A percentile compares a stretch with the other conserved stretches of the same genome.
phyloP scores from a whole-genome alignment of 345 rosid genomes.

The Pistacia atlantica region DNA sequence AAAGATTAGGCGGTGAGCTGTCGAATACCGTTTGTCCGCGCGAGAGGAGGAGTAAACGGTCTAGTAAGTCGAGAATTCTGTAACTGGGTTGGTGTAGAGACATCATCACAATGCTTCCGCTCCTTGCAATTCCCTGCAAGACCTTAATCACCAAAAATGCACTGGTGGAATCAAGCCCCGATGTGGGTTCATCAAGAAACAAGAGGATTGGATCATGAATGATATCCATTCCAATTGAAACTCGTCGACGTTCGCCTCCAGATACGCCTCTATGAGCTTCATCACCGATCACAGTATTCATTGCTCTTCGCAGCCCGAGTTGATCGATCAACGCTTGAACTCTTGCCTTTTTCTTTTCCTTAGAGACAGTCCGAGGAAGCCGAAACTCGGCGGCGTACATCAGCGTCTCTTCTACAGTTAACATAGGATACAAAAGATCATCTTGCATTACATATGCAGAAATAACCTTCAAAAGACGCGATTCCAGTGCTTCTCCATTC shows the following conservation, averaged over 20 bases:
- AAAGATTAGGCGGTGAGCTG: conserved; percentile 24
- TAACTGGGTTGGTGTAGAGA: conserved; percentile 42
- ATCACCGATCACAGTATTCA: conserved; percentile 44
- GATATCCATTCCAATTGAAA: conserved; percentile 37
- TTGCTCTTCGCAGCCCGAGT: conserved; percentile 38
- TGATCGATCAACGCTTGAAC: conserved; percentile 41
- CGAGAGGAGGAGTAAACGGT: conserved; percentile 34
- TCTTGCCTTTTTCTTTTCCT: conserved; percentile 31
- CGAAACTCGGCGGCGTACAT: conserved; percentile 47
- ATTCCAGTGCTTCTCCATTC: conserved; percentile 40
- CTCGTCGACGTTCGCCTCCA: conserved; percentile 48
- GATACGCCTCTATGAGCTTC: conserved; percentile 47
- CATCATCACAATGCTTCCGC: conserved; percentile 45
- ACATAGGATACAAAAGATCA: conserved; percentile 41
- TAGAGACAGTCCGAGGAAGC: conserved; percentile 33
- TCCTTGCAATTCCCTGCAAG: conserved; percentile 35
- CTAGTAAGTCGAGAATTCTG: conserved; percentile 34
- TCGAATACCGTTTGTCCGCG: conserved; percentile 29
- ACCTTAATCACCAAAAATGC: conserved; percentile 42
- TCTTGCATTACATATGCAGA: conserved; percentile 55
- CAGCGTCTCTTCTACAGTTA: conserved; percentile 45
- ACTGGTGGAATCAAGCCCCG: conserved; percentile 46
- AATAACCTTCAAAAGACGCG: conserved; percentile 35
- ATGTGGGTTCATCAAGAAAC: conserved; percentile 41
- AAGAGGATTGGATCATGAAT: conserved; percentile 35